Base-by-base conservation (phyloP, 164 flowering plant genomes). In the Brasenia schreberi region DNA sequence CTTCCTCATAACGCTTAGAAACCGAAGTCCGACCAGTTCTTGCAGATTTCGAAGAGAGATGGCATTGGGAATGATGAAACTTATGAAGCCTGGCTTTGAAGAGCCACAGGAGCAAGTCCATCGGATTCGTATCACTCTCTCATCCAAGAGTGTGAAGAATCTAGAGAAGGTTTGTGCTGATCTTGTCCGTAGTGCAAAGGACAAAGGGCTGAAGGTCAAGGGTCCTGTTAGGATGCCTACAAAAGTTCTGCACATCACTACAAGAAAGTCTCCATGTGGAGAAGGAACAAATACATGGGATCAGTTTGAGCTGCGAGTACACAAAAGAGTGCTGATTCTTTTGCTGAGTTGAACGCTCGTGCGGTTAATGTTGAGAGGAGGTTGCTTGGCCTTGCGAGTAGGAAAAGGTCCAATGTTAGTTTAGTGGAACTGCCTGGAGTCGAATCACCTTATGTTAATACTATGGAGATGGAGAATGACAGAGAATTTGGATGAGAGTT, bases 141-240 rank as follows among this genome's bases (percentile, higher is more conserved):
- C 83, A n/a, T 78, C 83, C 56, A 80, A 77, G 70, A 74, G 74
- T 19, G 79, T 80, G 0, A 80, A 80, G 69, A 80, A 80, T 65
- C 81, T 80, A 16, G 83, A 80, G 70, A 80, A 80, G 70, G 81
- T 91, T 14, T 91, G 96, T 73, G 73, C 88, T 5, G 94, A 87
- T 74, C 78, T 91, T 69, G 91, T 93, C 42, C 86, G 87, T 49
- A 97, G 98, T 59, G 98, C 92, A 42, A 93, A 93, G 85, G 89
- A 90, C 70, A 93, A 93, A 82, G 70, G 75, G 49, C 79, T 93
- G 64, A 81, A 77, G 69, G 98, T 93, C 5, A 93, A 90, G 76
- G 97, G 98, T 74, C 98, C 98, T 1, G 96, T 93, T 64, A 86
- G 98, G 59, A 90, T 93, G 81, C 98, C 97, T 5, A 93, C 94